Evolutionary conservation across 2,329 filamentous ascomycete species (phyloP), one percentile per base, ranked within the genome.

Genomic region (Aspergillus fijiensis): DNA sequence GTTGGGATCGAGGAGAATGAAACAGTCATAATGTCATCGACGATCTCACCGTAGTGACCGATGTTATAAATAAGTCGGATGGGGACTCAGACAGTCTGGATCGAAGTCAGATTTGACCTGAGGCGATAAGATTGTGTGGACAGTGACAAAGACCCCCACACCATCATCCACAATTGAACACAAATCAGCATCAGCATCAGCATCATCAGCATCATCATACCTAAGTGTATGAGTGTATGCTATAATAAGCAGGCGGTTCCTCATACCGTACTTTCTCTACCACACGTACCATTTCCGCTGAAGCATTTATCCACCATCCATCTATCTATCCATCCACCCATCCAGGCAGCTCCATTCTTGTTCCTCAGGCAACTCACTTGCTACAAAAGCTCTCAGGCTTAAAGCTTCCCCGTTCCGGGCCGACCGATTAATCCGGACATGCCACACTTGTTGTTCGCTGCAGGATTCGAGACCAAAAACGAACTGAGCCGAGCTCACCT

Each of bases 401-500:
- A 45, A 45, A 59, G 55, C 55, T 61, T n/a, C 21, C 19, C 16
- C 42, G 39, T 45, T 45, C 39, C 60, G 64, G 65, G 31, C 67
- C 67, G 65, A 63, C 51, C 12, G 31, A 59, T 64, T 54, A 45
- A 61, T 65, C 66, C 65, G 66, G 61, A 53, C 33, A 49, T 61
- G 61, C 59, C 52, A 60, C 57, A 55, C 23, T 57, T 58, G 51
- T 7, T 42, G 16, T 42, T 55, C 55, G 52, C 55, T 63, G 63
- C 60, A 65, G 62, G 62, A 68, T 61, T 67, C 66, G 63, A 68
- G 66, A 68, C 65, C 60, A 62, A 59, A 61, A 64, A 27, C 57
- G 59, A 60, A 50, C 39, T 45, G 59, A 60, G 50, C 39, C 6
- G 39, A 45, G 39, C 19, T 19, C 19, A 19, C 19, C 19, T 19